Base-by-base conservation (phyloP, 768 basidiomycete genomes). In the Amanita rimosa region DNA sequence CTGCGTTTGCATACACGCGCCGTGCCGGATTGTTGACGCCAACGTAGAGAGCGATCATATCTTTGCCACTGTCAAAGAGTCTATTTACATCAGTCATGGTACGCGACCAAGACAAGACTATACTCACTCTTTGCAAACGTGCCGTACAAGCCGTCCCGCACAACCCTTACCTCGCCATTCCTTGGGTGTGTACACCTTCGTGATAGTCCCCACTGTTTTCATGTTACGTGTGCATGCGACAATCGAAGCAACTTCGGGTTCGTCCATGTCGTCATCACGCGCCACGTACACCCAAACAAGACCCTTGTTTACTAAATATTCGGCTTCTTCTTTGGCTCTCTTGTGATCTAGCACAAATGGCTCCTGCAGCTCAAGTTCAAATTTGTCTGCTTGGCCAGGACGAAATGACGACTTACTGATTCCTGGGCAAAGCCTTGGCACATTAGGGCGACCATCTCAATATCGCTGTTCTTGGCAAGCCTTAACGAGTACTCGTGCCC, bases 161-260 rank as follows among this genome's bases (percentile, higher is more conserved):
- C 73, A 82, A 3, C 79, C 74, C 1, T 58, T 64, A 0, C 71
- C 59, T 38, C 81, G 68, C 71, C 75, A 81, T 2, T 55, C 33
- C 0, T 74, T 66, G 41, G 70, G 65, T 0, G 86, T 88, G 57
- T 68, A 82, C 0, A 88, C 85, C 60, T 89, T 88, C 34, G 81
- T 81, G 39, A 89, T 77, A 0, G 81, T 75, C 2, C 78, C 76
- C 21, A 82, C 71, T 4, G 56, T 68, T 1, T 70, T 66, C 21
- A 70, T 78, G 51, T 78, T 76, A 9, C 87, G 68, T 6, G 85
- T 84, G 24, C 74, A 75, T 13, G 84, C 84, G 4, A 80, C 81
- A 35, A 88, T 76, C 16, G 72, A 85, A 0, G 84, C 80, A 17
- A 80, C 70, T 22, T 72, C 68, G 40, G 62, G 53, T 38, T 56